Base-by-base conservation (phyloP, 768 basidiomycete genomes). In the Solioccasus polychromus region DNA sequence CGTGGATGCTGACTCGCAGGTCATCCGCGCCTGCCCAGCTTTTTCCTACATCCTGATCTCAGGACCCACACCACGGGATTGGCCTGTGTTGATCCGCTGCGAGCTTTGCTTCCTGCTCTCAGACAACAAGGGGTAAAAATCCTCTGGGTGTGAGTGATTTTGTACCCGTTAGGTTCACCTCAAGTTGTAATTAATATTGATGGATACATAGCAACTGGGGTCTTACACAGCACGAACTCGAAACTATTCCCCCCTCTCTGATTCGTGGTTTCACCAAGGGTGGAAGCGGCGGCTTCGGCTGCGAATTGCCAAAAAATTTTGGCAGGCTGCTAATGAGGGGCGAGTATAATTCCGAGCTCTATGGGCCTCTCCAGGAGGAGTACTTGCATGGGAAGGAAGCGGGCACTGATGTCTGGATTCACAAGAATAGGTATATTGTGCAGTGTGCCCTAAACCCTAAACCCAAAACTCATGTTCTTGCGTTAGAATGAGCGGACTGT, bases 371-470 rank as follows among this genome's bases (percentile, higher is more conserved):
- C 26, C 81, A 84, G 50, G 67, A 63, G 1, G 71, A 77, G 49
- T 84, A 74, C 53, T 36, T 76, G 42, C 68, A 74, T 39, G 83
- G 82, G 15, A 64, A 71, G 48, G 64, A 73, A 11, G 65, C 61
- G 6, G 82, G 82, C 1, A 81, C 79, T 9, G 83, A 86, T 61
- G 72, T 82, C 49, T 85, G 82, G 82, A 79, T 85, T 40, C 78
- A 85, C 61, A 86, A 85, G 63, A 85, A 85, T 61, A 67, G 82
- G 81, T 79, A 18, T 8, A n/a, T n/a, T n/a, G 38, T 8, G 20
- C 12, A 18, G 20, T 32, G 28, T 28, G 12, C 28, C 7, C 31
- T 9, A n/a, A n/a, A n/a, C n/a, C n/a, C n/a, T n/a, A n/a, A n/a
- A n/a, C n/a, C n/a, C n/a, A n/a, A n/a, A n/a, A n/a, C 7, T 15